phyloP scores from a whole-genome alignment of 2,329 filamentous ascomycete genomes.

The Claviceps arundinis region DNA sequence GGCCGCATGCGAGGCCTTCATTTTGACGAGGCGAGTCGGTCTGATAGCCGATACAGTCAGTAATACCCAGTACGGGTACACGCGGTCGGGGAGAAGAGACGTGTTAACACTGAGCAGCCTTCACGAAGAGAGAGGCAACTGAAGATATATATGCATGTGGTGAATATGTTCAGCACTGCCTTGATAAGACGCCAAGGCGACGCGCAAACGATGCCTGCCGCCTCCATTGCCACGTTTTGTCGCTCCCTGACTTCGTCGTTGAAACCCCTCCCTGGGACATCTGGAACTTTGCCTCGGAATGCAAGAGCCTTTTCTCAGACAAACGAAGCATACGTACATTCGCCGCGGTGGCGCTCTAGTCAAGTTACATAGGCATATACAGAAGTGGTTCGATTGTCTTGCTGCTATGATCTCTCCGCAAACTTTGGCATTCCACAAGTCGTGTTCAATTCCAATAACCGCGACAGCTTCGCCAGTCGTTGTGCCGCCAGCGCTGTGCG shows the following conservation, averaged over 20 bases:
- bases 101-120: neutral
- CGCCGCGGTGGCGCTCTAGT: neutral
- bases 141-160: neutral
- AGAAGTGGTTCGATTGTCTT: neutral
- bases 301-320: neutral
- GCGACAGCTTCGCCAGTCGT: neutral
- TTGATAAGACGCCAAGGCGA: neutral
- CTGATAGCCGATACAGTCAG: neutral
- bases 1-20: conserved; percentile 1
- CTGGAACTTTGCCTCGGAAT: neutral
- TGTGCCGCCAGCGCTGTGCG: neutral
- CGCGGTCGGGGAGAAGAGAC: neutral
- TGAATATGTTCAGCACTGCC: neutral
- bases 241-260: neutral
- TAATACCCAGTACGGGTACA: neutral
- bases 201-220: neutral
- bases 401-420: neutral
- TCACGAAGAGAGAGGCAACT: neutral
- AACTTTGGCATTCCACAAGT: neutral
- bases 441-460: neutral
- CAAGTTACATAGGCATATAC: neutral
- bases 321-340: neutral
- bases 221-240: neutral
- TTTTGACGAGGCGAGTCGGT: neutral
- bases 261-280: neutral